Conservation (phyloP, 2,329 filamentous ascomycete species). For the Diaporthe sp. region DNA sequence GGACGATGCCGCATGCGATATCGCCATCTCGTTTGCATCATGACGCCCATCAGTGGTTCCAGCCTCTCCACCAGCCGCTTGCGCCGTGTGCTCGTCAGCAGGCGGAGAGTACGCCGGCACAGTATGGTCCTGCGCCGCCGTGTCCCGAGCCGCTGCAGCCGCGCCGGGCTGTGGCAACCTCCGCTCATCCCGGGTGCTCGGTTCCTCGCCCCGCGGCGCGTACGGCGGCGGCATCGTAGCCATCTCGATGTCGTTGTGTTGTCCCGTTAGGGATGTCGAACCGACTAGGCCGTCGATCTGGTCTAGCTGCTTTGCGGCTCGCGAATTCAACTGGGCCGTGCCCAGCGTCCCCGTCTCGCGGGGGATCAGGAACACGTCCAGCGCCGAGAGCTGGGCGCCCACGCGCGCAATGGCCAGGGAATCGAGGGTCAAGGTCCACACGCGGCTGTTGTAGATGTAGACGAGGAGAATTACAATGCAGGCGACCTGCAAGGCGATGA, state of each 20-base stretch:
- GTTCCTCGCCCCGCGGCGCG: slow-evolving; percentile 6
- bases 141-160: not conserved
- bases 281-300: slow-evolving; percentile 33
- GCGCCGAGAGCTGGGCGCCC: slow-evolving; percentile 32
- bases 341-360: slow-evolving; percentile 13
- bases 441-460: slow-evolving; percentile 33
- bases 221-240: slow-evolving; percentile 26
- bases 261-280: not conserved
- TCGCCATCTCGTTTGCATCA: not conserved
- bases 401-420: slow-evolving; percentile 34
- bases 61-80: not conserved
- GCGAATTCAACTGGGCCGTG: not conserved
- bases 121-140: too few relatives aligned
- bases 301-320: not conserved
- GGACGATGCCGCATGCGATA: not conserved
- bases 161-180: not conserved
- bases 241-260: slow-evolving; percentile 19
- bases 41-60: not conserved
- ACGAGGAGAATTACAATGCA: slow-evolving; percentile 23
- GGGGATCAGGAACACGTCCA: slow-evolving; percentile 13
- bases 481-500: slow-evolving; percentile 29
- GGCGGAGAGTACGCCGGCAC: slow-evolving; percentile 1
- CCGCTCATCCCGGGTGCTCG: not conserved
- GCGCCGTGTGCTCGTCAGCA: not conserved
- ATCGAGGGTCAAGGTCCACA: slow-evolving; percentile 38